Conservation (phyloP, 2,329 filamentous ascomycete species). For the Gnomoniopsis sp. region DNA sequence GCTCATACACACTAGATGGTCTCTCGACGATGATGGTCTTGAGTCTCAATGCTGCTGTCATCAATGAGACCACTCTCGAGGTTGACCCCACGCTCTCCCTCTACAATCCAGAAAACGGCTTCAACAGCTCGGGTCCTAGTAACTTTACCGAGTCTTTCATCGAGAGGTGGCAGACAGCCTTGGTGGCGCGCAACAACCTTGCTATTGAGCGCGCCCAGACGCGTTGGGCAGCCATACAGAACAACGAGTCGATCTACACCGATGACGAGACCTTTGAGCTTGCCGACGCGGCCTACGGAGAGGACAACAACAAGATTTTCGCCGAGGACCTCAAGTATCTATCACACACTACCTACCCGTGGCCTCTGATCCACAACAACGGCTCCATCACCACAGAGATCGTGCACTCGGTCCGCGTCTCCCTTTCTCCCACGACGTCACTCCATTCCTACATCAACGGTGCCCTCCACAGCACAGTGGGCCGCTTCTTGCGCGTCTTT, state of each 20-base stretch:
- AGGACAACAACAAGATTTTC: conserved; percentile 22
- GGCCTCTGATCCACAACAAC: conserved; percentile 22
- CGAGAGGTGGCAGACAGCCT: conserved; percentile 9
- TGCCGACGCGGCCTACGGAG: conserved; percentile 17
- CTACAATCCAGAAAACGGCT: conserved; percentile 18
- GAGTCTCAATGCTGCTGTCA: conserved; percentile 17
- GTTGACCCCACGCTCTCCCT: conserved; percentile 14
- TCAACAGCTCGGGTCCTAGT: conserved; percentile 5
- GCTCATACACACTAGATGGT: conserved; percentile 1
- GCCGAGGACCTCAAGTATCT: conserved; percentile 20
- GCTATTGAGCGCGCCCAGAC: conserved; percentile 13
- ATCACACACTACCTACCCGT: conserved; percentile 19
- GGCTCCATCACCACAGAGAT: conserved; percentile 18
- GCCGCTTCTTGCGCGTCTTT: conserved; percentile 3
- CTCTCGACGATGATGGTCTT: conserved; percentile 20
- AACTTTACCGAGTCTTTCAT: conserved; percentile 19
- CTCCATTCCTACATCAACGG: background rate
- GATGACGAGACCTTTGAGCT: conserved; percentile 22
- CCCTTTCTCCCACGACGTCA: background rate
- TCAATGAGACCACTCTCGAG: conserved; percentile 13
- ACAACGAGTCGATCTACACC: conserved; percentile 12
- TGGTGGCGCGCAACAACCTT: conserved; percentile 17
- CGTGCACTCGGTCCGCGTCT: conserved; percentile 19
- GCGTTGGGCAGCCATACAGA: conserved; percentile 13
- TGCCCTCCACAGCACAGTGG: conserved; percentile 2